Evolutionary conservation across 352 stramenopile species (phyloP).

Genomic region (Phytophthora ramorum): DNA sequence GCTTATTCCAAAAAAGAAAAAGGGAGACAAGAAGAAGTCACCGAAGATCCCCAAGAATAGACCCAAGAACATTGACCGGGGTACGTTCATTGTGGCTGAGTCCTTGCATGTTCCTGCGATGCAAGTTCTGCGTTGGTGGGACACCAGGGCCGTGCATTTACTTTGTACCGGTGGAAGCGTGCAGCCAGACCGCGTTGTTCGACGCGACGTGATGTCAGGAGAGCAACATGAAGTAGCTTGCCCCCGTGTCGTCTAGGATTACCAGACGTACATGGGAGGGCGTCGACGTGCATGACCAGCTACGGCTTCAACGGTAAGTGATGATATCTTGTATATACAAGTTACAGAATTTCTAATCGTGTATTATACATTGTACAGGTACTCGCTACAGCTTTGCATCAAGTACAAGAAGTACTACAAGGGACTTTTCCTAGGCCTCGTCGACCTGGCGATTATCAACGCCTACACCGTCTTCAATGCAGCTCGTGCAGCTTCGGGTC

Average conservation of each 20-base stretch:
- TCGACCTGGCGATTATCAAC: conserved; percentile 21
- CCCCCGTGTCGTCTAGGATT: not conserved
- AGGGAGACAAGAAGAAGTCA: not conserved
- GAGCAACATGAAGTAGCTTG: not conserved
- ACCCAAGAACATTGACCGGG: not conserved
- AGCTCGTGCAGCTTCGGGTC: not conserved
- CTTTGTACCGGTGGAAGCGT: not conserved
- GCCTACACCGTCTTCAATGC: conserved; percentile 17
- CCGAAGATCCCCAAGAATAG: not conserved
- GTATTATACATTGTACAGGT: not conserved
- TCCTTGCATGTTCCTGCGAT: not conserved
- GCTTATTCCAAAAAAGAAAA: not conserved
- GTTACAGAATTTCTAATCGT: too few species aligned
- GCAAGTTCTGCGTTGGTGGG: not conserved
- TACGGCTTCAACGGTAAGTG: not conserved
- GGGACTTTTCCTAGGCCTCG: conserved; percentile 11
- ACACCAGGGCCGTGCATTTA: not conserved
- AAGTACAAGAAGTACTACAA: conserved; percentile 28
- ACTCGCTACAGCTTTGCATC: conserved; percentile 19
- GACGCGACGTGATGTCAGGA: not conserved
- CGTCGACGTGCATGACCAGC: conserved; percentile 1
- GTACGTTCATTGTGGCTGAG: not conserved
- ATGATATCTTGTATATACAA: not conserved
- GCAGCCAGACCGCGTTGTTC: not conserved
- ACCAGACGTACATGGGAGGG: not conserved